phyloP scores from a whole-genome alignment of 2,329 filamentous ascomycete genomes.

The Tolypocladium album region DNA sequence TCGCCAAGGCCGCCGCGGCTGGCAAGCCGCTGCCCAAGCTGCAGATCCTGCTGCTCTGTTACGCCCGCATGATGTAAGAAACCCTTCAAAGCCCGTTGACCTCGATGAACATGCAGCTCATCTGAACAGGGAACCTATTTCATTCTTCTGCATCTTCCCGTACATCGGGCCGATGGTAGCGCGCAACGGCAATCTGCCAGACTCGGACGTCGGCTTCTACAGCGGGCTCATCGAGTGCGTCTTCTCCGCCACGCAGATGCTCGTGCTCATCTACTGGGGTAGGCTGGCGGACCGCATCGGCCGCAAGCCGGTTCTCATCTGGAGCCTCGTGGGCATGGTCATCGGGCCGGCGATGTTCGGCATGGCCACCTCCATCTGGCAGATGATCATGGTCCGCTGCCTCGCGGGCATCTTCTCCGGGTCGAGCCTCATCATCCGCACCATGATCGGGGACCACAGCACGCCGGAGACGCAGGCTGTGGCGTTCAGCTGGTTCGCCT shows the following conservation, averaged over 20 bases:
- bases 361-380: conserved; percentile 51
- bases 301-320: conserved; percentile 61
- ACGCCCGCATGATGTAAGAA: conserved; percentile 46
- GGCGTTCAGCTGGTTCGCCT: conserved; percentile 69
- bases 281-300: conserved; percentile 51
- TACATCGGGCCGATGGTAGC: conserved; percentile 72
- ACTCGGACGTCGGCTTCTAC: conserved; percentile 70
- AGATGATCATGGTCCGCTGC: conserved; percentile 66
- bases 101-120: neutral
- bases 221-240: conserved; percentile 63
- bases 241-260: conserved; percentile 66
- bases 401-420: conserved; percentile 65
- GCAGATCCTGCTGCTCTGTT: conserved; percentile 68
- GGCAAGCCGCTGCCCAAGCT: conserved; percentile 38
- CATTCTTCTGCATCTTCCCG: conserved; percentile 77
- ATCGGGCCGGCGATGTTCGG: conserved; percentile 57
- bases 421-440: conserved; percentile 61
- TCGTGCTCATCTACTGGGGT: conserved; percentile 70
- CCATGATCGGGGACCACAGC: conserved; percentile 67
- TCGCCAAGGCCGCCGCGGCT: neutral
- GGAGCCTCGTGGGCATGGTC: conserved; percentile 53
- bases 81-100: neutral
- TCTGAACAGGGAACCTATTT: conserved; percentile 49
- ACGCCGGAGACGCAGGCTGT: conserved; percentile 59
- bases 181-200: conserved; percentile 48